Base-by-base conservation (phyloP, 2,329 filamentous ascomycete species). In the Pseudopithomyces chartarum region DNA sequence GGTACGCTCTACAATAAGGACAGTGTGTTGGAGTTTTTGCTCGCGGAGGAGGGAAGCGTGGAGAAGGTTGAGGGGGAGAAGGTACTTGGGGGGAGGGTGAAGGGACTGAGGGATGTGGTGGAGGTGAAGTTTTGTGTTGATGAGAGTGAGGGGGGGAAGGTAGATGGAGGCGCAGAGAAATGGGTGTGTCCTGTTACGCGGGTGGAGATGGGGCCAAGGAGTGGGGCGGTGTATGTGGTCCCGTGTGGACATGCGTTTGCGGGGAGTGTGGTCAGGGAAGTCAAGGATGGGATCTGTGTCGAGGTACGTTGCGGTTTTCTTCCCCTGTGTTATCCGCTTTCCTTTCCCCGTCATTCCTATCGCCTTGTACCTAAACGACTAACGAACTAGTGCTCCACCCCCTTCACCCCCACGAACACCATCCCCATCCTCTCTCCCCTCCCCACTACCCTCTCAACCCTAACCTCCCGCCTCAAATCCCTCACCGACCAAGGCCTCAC, bases 1-100 rank as follows among this genome's bases (percentile, higher is more conserved):
- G 96, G 96, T 1, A 87, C 88, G 19, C 83, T 99, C 0, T 99
- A 97, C 83, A 98, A 97, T 73, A 98, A 98, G 78, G 93, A 98
- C 73, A 87, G 92, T 0, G 84, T 98, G 19, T 82, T 99, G 54
- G 85, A 89, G 68, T 87, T 83, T 59, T 79, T 91, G 2, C 79
- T 91, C 1, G 78, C 79, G 43, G 81, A 83, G 34, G 85, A 79
- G 44, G 80, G 79, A 61, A 84, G 83, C 55, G 79, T 80, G 44
- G 84, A 91, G 64, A 87, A 87, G 42, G 85, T 51, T 29, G 48
- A 51, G 17, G 48, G 48, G 23, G 48, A 89, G 53, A 82, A 83
- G 61, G 80, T 85, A 50, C 80, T 87, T 20, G 80, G 81, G 55
- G 85, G 85, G 42, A 80, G 82, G 48, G 89, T 99, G 58, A 91